These are phyloP conservation scores for Achaetomium macrosporum DNA, from an alignment of 2,329 filamentous ascomycete species.

Conservation along the genomic window DNA sequence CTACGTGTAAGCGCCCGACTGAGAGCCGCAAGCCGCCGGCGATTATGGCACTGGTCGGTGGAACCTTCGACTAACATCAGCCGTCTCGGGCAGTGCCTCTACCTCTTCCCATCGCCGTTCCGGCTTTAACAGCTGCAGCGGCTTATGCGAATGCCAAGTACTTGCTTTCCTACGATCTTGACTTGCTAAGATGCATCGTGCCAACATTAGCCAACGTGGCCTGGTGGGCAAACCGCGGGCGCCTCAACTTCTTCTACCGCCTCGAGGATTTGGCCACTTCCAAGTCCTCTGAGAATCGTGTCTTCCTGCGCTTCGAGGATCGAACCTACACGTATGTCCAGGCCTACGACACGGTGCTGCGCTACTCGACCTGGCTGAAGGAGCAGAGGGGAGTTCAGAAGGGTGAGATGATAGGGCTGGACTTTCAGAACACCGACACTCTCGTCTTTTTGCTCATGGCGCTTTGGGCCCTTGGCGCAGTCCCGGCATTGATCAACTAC, in stretches of 20 bases:
- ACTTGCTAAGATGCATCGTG: conserved; percentile 50
- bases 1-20: conserved; percentile 15
- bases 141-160: conserved; percentile 73
- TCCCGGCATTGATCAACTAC: conserved; percentile 84
- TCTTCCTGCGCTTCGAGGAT: conserved; percentile 64
- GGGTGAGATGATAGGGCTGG: conserved; percentile 71
- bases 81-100: conserved; percentile 32
- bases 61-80: neutral
- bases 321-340: conserved; percentile 68
- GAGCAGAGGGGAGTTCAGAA: conserved; percentile 56
- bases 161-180: conserved; percentile 59
- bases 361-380: conserved; percentile 71
- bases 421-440: conserved; percentile 74
- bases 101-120: conserved; percentile 48
- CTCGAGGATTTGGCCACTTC: conserved; percentile 61
- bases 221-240: conserved; percentile 50
- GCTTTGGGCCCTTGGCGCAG: conserved; percentile 76
- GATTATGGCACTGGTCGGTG: neutral
- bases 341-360: conserved; percentile 62
- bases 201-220: conserved; percentile 39
- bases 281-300: conserved; percentile 44
- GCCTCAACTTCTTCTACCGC: conserved; percentile 66
- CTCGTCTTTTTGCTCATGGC: conserved; percentile 73
- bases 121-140: conserved; percentile 59
- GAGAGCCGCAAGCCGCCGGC: neutral